phyloP scores from a whole-genome alignment of 2,329 filamentous ascomycete genomes.

The Fusarium avenaceum region DNA sequence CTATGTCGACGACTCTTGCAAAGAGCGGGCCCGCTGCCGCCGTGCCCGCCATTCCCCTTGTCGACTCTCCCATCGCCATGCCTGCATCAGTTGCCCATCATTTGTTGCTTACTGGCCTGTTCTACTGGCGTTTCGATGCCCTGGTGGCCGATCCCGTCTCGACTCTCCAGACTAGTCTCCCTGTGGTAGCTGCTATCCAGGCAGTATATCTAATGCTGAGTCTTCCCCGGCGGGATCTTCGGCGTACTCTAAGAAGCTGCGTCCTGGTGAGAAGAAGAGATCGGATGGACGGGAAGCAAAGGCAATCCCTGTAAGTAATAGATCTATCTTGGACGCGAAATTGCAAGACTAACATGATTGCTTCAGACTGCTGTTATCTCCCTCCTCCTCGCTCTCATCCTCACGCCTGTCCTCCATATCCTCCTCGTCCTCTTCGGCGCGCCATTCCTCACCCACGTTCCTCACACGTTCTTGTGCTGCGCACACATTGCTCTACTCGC shows the following conservation, averaged over 20 bases:
- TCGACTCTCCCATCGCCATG: conserved; percentile 56
- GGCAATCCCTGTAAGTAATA: conserved; percentile 60
- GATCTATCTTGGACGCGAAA: too few relatives aligned
- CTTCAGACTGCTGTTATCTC: conserved; percentile 61
- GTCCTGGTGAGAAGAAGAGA: conserved; percentile 69
- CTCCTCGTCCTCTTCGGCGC: conserved; percentile 90
- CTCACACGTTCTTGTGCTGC: conserved; percentile 83
- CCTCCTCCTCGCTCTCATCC: conserved; percentile 73
- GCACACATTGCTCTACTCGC: conserved; percentile 85
- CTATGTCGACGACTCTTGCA: conserved; percentile 55
- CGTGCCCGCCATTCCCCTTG: conserved; percentile 56
- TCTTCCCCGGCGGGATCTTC: conserved; percentile 71
- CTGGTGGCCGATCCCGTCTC: conserved; percentile 78
- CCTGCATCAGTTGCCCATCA: conserved; percentile 77
- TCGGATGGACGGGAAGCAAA: conserved; percentile 59
- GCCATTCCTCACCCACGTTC: conserved; percentile 83
- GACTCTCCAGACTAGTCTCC: conserved; percentile 71
- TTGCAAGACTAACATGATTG: conserved; percentile 20
- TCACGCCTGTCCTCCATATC: conserved; percentile 73
- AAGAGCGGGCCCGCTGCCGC: conserved; percentile 49
- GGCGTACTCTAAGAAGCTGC: conserved; percentile 62
- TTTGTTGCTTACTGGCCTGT: conserved; percentile 73
- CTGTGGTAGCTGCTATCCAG: conserved; percentile 75
- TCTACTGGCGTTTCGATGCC: conserved; percentile 72
- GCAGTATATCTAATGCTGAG: conserved; percentile 72